Base-by-base conservation (phyloP, 2,329 filamentous ascomycete genomes). In the Acephala macrosclerotiorum region DNA sequence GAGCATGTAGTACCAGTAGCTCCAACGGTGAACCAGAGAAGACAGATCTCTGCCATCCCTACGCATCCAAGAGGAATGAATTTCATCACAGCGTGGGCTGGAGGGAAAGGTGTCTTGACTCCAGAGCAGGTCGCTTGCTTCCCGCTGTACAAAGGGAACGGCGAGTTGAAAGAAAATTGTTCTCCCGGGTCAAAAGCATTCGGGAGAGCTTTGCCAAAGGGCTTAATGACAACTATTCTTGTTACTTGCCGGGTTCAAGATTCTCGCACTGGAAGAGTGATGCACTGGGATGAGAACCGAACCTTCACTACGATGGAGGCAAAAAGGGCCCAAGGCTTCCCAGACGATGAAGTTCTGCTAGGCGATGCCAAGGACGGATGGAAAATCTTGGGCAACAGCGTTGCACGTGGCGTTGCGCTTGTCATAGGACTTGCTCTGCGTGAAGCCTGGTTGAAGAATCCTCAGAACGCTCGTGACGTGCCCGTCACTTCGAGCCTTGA, bases 321-420 rank as follows among this genome's bases (percentile, higher is more conserved):
- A 0, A 79, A 90, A 1, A 81, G 91, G 1, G 89, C 88, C 0
- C 92, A 96, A 75, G 90, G 91, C 0, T 88, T 91, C 47, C 87
- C 82, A 0, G 91, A 95, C 63, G 69, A 88, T 6, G 92, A 95
- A 64, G 84, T 94, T 0, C 75, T 96, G 0, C 76, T 94, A 0
- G 92, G 92, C 0, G 72, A 61, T 0, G 75, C 83, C 0, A 11
- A 42, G 0, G 79, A 88, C 1, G 89, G 92, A 73, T 89, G 86
- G 79, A 85, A 83, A 62, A 86, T 92, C 22, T 81, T 94, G 0
- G 93, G 93, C 0, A 96, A 96, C 75, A 92, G 89, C 33, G 92
- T 96, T 0, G 87, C 91, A 2, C 81, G 91, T 9, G 85, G 87
- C 26, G 85, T 92, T 0, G 86, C 91, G 0, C 77, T 93, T 20